phyloP scores from a whole-genome alignment of 1,139 yeast species.

The Saccharomyces hybrid region DNA sequence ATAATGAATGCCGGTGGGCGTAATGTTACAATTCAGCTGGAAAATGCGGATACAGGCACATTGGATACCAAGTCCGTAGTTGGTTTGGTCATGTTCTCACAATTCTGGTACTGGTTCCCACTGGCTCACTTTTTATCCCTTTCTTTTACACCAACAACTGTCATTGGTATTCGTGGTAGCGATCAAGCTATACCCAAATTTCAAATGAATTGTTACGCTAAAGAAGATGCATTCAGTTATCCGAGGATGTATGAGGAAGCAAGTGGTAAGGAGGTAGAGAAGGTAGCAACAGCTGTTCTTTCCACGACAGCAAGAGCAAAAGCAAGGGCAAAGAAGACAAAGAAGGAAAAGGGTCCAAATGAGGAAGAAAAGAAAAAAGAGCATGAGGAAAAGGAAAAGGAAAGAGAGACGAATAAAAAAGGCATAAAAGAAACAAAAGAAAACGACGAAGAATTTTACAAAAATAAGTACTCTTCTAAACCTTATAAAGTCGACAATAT shows the following conservation, averaged over 20 bases:
- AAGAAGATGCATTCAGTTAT: slow-evolving; percentile 73
- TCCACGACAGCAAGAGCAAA: slow-evolving; percentile 91
- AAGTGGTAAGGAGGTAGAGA: slow-evolving; percentile 79
- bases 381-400: slow-evolving; percentile 34
- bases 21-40: slow-evolving; percentile 89
- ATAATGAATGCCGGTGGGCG: slow-evolving; percentile 98
- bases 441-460: slow-evolving; percentile 31
- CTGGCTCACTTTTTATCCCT: slow-evolving; percentile 86
- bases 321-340: slow-evolving; percentile 78
- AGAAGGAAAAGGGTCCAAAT: slow-evolving; percentile 43
- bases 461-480: slow-evolving; percentile 42
- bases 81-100: slow-evolving; percentile 83
- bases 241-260: slow-evolving; percentile 84
- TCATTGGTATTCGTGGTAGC: slow-evolving; percentile 70
- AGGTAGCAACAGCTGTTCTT: slow-evolving; percentile 85
- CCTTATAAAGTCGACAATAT: slow-evolving; percentile 69
- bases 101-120: slow-evolving; percentile 99
- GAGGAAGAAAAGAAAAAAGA: slow-evolving; percentile 29
- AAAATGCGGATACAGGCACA: slow-evolving; percentile 85
- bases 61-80: slow-evolving; percentile 86
- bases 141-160: slow-evolving; percentile 87
- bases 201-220: slow-evolving; percentile 72
- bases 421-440: slow-evolving; percentile 25
- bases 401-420: slow-evolving; percentile 22
- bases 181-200: slow-evolving; percentile 86